Percentiles rank a stretch among this genome's conserved stretches.
Evolutionary conservation across 2,329 filamentous ascomycete genomes (phyloP).

Genomic region (Aspergillus costaricaensis): DNA sequence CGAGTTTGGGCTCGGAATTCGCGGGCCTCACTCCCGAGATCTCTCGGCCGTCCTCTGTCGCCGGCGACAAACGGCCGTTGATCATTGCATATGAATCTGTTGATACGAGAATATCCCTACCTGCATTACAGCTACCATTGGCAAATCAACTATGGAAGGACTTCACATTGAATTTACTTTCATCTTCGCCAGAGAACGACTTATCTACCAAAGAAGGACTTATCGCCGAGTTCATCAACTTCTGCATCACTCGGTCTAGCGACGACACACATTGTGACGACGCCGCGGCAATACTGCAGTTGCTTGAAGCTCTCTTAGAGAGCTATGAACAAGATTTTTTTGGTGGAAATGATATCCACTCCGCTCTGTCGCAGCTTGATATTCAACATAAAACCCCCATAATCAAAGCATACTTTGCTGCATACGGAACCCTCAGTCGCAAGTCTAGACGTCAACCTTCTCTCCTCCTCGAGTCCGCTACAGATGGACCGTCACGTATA

Average conservation of each 20-base stretch:
- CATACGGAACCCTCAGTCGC: not conserved
- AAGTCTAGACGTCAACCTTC: not conserved
- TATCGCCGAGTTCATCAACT: not conserved
- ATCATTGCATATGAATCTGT: not conserved
- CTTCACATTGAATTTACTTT: not conserved
- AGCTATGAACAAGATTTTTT: not conserved
- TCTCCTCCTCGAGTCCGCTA: not conserved
- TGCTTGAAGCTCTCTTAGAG: not conserved
- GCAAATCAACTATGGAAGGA: not conserved
- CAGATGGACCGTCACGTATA: not conserved
- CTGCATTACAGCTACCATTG: not conserved
- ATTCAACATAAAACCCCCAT: not conserved
- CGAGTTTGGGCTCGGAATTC: slow-evolving; percentile 1
- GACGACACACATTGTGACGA: not conserved
- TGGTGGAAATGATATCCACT: not conserved
- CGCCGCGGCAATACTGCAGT: not conserved
- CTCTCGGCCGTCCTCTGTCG: not conserved
- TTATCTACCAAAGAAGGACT: not conserved
- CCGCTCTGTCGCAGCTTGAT: not conserved
- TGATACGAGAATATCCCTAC: not conserved
- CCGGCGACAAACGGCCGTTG: slow-evolving; percentile 1
- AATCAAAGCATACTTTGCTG: not conserved
- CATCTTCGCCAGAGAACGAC: not conserved
- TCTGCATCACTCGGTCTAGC: not conserved
- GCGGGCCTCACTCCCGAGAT: slow-evolving; percentile 1